Evolutionary conservation across 2,329 filamentous ascomycete genomes (phyloP).

Genomic region (Ceratocystis harringtonii): DNA sequence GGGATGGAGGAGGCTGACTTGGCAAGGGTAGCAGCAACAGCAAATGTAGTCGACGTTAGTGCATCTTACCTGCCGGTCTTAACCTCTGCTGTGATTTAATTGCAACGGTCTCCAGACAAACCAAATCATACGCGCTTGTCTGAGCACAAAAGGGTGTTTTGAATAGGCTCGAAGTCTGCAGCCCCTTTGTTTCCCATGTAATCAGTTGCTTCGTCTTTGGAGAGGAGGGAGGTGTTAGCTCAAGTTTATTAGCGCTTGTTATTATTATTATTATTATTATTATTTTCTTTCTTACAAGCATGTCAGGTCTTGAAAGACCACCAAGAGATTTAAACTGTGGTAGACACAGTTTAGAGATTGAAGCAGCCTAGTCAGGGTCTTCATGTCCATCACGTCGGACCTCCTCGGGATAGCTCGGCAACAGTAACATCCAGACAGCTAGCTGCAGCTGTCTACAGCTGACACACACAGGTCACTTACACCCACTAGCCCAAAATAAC

Average conservation of each 20-base stretch:
- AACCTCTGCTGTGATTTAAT: too few relatives aligned
- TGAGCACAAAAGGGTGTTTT: conserved; percentile 1
- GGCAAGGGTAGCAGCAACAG: neutral
- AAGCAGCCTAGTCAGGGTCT: neutral
- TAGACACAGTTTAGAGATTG: neutral
- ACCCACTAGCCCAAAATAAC: neutral
- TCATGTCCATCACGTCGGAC: neutral
- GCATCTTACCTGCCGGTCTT: too few relatives aligned
- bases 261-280: too few relatives aligned
- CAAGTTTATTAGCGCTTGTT: too few relatives aligned
- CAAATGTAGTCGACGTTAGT: too few relatives aligned
- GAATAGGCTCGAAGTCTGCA: neutral
- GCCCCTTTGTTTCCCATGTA: neutral
- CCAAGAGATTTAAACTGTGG: neutral
- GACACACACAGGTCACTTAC: neutral
- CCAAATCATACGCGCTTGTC: neutral
- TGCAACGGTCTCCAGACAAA: neutral
- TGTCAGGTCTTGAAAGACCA: neutral
- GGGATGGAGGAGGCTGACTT: neutral
- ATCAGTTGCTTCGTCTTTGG: neutral
- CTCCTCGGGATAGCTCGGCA: neutral
- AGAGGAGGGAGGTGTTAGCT: neutral
- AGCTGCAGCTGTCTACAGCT: neutral
- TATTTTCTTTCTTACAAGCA: neutral
- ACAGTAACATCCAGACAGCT: too few relatives aligned